A percentile compares a stretch with the other conserved stretches of the same genome.
Evolutionary conservation across 2,329 filamentous ascomycete species (phyloP).

Genomic region (Sclerotinia spermophila): DNA sequence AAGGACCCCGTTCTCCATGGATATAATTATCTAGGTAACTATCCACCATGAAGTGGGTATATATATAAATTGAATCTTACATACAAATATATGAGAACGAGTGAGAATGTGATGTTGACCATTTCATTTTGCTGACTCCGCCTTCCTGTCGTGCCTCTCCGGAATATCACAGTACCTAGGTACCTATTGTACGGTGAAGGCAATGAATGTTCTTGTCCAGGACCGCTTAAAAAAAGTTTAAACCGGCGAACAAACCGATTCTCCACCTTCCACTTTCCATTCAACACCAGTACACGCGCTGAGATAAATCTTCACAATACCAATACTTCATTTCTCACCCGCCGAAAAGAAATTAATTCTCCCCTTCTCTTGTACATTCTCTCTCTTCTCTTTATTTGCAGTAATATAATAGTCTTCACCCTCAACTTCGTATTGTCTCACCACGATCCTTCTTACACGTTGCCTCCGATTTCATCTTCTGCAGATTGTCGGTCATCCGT

Average conservation of each 20-base stretch:
- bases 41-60: background rate
- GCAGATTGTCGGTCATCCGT: slow-evolving; percentile 3
- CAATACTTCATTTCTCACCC: background rate
- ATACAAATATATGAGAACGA: background rate
- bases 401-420: slow-evolving; percentile 7
- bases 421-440: slow-evolving; percentile 5
- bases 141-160: background rate
- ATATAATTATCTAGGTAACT: background rate
- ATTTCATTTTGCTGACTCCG: background rate
- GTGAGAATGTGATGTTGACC: background rate
- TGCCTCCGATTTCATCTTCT: slow-evolving; percentile 9
- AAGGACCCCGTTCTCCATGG: background rate
- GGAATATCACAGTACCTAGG: background rate
- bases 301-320: slow-evolving; percentile 13
- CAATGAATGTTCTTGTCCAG: background rate
- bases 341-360: background rate
- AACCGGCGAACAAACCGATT: background rate
- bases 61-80: background rate
- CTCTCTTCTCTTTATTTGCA: background rate
- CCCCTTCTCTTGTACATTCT: slow-evolving; percentile 9
- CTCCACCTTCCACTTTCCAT: slow-evolving; percentile 8
- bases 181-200: background rate
- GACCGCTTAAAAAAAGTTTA: background rate
- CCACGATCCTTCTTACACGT: slow-evolving; percentile 9
- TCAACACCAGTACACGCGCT: slow-evolving; percentile 6